A percentile compares a stretch with the other conserved stretches of the same genome.
phyloP scores from a whole-genome alignment of 164 flowering plant species.

The Macadamia integrifolia region DNA sequence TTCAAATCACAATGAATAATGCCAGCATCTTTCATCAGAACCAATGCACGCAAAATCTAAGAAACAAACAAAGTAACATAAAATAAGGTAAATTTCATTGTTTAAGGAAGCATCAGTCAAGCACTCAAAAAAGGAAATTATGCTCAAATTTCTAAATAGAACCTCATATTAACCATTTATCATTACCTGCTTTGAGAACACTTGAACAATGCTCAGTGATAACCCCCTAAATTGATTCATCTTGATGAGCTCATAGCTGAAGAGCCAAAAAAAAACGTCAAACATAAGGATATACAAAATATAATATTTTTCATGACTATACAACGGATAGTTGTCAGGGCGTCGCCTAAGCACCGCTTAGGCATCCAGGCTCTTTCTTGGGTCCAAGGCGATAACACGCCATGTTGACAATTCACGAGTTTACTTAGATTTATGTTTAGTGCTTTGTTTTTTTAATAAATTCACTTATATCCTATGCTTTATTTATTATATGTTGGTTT shows the following conservation, averaged over 20 bases:
- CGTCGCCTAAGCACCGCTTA: too few relatives aligned
- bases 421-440: too few relatives aligned
- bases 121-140: neutral
- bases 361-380: too few relatives aligned
- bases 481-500: too few relatives aligned
- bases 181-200: slow-evolving; percentile 90
- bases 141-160: too few relatives aligned
- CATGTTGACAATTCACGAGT: too few relatives aligned
- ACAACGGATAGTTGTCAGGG: neutral
- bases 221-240: slow-evolving; percentile 81
- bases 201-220: slow-evolving; percentile 76
- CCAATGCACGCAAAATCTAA: slow-evolving; percentile 81
- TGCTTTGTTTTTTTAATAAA: too few relatives aligned
- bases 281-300: slow-evolving; percentile 2
- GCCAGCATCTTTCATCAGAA: slow-evolving; percentile 87
- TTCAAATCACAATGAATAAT: slow-evolving; percentile 99
- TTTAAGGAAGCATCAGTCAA: slow-evolving; percentile 1
- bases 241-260: slow-evolving; percentile 92
- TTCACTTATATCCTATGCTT: too few relatives aligned
- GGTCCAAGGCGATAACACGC: too few relatives aligned
- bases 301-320: neutral
- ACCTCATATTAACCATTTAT: neutral
- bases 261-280: slow-evolving; percentile 12
- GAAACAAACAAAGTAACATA: slow-evolving; percentile 8
- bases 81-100: neutral